Base-by-base conservation (phyloP, 768 basidiomycete genomes). In the Mycena floridula region DNA sequence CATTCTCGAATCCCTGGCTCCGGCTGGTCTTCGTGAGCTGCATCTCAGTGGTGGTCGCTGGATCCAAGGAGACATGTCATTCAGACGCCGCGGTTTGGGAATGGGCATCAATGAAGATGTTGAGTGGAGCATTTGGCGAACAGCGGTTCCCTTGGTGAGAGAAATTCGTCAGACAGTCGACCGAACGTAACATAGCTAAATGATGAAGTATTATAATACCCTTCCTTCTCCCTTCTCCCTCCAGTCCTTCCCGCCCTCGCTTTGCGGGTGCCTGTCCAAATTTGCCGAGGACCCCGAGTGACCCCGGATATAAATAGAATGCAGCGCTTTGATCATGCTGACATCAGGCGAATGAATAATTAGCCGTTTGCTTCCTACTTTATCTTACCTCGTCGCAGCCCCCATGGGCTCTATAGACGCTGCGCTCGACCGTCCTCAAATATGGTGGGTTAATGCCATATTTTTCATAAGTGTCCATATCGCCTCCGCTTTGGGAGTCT, bases 1-100 rank as follows among this genome's bases (percentile, higher is more conserved):
- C 9, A 37, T 91, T 25, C 64, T 87, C 40, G 53, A 69, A 18
- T 51, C 62, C 16, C 65, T 89, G 27, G 52, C 79, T 20, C 75
- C 79, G 0, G 62, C 71, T 21, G 83, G 82, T 5, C 58, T 88
- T 20, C 63, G 62, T 20, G 87, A 90, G 58, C 66, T 91, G 1
- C 89, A 91, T 57, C 56, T 89, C 46, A 89, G 87, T 50, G 89
- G 78, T 0, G 87, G 84, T 2, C 54, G 58, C 25, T 89, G 84
- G 84, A 40, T 72, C 0, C 69, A 76, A 5, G 66, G 83, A 36
- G 58, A 51, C 38, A 83, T 82, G 73, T 12, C 48, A 9, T 73
- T 71, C 58, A 69, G 74, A 50, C 72, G 63, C 9, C 66, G 69
- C 8, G 76, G 74, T 0, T 81, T 89, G 77, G 81, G 79, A 0